These are phyloP conservation scores for Syzygium jambos DNA, from an alignment of 345 rosid species.

Conservation along the genomic window DNA sequence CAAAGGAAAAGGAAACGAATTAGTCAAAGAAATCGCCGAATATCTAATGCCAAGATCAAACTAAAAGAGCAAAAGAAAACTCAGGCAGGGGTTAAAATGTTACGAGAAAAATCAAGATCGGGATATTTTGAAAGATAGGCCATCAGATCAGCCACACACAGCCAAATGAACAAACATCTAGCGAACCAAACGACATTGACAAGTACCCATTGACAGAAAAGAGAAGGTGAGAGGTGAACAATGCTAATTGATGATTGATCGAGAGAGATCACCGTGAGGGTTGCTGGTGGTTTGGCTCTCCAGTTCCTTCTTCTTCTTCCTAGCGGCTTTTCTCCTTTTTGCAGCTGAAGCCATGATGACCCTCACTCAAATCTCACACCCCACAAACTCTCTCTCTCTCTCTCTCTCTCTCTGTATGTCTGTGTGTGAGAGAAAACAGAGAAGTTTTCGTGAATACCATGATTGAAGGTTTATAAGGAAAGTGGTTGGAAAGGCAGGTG, in stretches of 20 bases:
- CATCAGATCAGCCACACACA: neutral
- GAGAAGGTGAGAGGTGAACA: neutral
- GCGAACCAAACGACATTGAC: neutral
- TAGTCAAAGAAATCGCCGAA: neutral
- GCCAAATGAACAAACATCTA: neutral
- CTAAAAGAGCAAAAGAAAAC: neutral
- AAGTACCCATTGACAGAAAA: neutral
- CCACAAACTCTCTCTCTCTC: neutral
- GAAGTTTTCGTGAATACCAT: neutral
- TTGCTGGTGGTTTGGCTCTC: neutral
- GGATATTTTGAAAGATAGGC: neutral
- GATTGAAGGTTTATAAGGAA: neutral
- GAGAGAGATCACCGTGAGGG: neutral
- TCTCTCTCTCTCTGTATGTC: neutral
- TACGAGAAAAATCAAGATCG: neutral
- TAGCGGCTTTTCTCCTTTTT: neutral
- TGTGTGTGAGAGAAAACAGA: neutral
- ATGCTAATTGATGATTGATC: neutral
- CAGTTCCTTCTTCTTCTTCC: neutral
- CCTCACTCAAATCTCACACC: neutral
- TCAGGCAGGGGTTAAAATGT: neutral
- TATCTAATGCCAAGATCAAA: neutral
- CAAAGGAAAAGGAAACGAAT: neutral
- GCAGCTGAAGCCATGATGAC: neutral
- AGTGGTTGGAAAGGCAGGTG: neutral